Base-by-base conservation (phyloP, 2,329 filamentous ascomycete species). In the Aspergillus phoenicis region DNA sequence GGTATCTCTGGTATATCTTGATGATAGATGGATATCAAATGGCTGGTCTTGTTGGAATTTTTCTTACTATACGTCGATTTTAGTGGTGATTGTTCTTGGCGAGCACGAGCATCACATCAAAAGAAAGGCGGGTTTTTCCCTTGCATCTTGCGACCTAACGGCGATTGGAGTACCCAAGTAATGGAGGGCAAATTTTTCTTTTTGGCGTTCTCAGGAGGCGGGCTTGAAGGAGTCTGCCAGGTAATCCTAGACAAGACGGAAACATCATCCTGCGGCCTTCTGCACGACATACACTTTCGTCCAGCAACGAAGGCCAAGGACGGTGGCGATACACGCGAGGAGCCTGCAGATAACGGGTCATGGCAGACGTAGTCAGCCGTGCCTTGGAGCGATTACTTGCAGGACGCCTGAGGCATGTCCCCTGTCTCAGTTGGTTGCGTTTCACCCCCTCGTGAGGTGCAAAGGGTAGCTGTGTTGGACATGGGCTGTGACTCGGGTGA, bases 281-380 rank as follows among this genome's bases (percentile, higher is more conserved):
- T 47, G 53, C 53, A 56, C 53, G 15, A 17, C 15, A 56, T 45
- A n/a, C 39, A 56, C 30, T 24, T 26, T n/a, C 53, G n/a, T 22
- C 47, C n/a, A 33, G 26, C 39, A 33, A 24, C 15, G 6, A 8
- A 33, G 39, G 30, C 24, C 13, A 26, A 53, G 20, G 30, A 47
- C 22, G 38, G 26, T 36, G n/a, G 33, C 5, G 24, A 26, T 30
- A 8, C 11, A 56, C 24, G 39, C 39, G 20, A 56, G 53, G 26
- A 30, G 26, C 15, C 30, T 51, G 47, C 26, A 30, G 26, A 33
- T 51, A 30, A 30, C n/a, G 26, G 30, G 28, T 10, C 15, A 30
- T 51, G 47, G 47, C 47, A 8, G n/a, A 30, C 28, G 24, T 28
- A 51, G 30, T 33, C 26, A 28, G 7, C 47, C 45, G 26, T 30